Percentiles rank a stretch among this genome's conserved stretches.
These are phyloP conservation scores for Pyronema omphalodes DNA, from an alignment of 495 filamentous ascomycete genomes.

Conservation along the genomic window DNA sequence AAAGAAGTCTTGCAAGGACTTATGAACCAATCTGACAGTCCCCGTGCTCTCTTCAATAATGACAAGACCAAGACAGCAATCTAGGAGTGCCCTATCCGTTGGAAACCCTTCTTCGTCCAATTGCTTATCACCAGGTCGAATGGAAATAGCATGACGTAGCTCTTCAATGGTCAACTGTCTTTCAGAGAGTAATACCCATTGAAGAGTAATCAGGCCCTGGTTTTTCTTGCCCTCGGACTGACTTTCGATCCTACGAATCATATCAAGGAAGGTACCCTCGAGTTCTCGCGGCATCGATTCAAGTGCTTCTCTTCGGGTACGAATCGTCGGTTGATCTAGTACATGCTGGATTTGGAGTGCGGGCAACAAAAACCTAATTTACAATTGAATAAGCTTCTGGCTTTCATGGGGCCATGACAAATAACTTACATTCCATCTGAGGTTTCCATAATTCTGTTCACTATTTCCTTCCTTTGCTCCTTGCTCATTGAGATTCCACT, in stretches of 20 bases:
- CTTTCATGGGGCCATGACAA: not conserved
- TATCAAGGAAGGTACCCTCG: too few relatives aligned
- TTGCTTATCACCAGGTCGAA: not conserved
- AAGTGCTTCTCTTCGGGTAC: not conserved
- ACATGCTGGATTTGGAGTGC: not conserved
- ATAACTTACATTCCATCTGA: not conserved
- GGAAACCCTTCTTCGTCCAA: not conserved
- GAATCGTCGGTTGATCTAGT: not conserved
- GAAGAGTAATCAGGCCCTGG: not conserved
- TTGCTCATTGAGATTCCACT: not conserved
- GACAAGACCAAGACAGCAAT: not conserved
- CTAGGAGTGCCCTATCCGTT: not conserved
- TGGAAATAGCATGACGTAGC: not conserved
- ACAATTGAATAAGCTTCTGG: too few relatives aligned
- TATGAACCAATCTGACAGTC: not conserved
- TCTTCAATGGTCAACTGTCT: not conserved
- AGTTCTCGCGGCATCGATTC: too few relatives aligned
- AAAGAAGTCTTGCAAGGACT: not conserved
- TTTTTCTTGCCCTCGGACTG: not conserved
- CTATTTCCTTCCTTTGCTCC: not conserved
- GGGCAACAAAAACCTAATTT: not conserved
- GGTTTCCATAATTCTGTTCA: not conserved
- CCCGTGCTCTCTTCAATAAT: not conserved
- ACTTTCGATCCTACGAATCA: not conserved
- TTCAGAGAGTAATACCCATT: not conserved